A percentile compares a stretch with the other conserved stretches of the same genome.
These are phyloP conservation scores for Hygrophoropsis aurantiaca DNA, from an alignment of 768 basidiomycete genomes.

Conservation along the genomic window DNA sequence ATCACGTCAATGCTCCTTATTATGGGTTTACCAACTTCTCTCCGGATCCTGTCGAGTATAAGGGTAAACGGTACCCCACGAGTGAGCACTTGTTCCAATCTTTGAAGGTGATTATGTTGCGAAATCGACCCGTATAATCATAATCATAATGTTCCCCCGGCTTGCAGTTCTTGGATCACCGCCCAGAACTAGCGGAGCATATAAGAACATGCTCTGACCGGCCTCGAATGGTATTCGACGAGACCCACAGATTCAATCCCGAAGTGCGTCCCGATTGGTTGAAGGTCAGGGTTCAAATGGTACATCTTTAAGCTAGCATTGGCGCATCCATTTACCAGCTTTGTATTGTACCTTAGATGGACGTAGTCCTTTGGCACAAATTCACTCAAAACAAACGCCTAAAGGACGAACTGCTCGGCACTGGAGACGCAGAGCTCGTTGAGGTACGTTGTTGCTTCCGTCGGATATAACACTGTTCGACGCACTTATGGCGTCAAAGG, in stretches of 20 bases:
- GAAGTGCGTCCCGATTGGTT: slow-evolving; percentile 37
- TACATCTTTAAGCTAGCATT: slow-evolving; percentile 4
- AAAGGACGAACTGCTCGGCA: slow-evolving; percentile 33
- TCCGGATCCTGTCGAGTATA: slow-evolving; percentile 38
- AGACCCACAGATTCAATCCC: slow-evolving; percentile 34
- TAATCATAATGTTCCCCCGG: neutral
- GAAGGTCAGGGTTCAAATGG: slow-evolving; percentile 31
- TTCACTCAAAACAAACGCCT: slow-evolving; percentile 41
- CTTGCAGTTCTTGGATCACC: slow-evolving; percentile 31
- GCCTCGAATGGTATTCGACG: slow-evolving; percentile 32
- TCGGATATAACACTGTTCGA: neutral
- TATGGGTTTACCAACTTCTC: slow-evolving; percentile 48
- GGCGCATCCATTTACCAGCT: too few species aligned
- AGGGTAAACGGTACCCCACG: slow-evolving; percentile 41
- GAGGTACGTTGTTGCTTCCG: slow-evolving; percentile 28
- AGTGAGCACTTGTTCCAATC: slow-evolving; percentile 50
- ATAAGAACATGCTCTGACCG: slow-evolving; percentile 33
- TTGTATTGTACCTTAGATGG: slow-evolving; percentile 28
- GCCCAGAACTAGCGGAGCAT: slow-evolving; percentile 34
- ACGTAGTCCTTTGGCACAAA: slow-evolving; percentile 37
- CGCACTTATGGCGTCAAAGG: slow-evolving; percentile 3
- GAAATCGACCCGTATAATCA: neutral
- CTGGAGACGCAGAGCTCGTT: slow-evolving; percentile 37
- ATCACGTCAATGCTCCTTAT: slow-evolving; percentile 29
- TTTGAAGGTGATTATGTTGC: slow-evolving; percentile 33